Conservation (phyloP, 1,139 yeast genomes). For the Candida gigantensis region DNA sequence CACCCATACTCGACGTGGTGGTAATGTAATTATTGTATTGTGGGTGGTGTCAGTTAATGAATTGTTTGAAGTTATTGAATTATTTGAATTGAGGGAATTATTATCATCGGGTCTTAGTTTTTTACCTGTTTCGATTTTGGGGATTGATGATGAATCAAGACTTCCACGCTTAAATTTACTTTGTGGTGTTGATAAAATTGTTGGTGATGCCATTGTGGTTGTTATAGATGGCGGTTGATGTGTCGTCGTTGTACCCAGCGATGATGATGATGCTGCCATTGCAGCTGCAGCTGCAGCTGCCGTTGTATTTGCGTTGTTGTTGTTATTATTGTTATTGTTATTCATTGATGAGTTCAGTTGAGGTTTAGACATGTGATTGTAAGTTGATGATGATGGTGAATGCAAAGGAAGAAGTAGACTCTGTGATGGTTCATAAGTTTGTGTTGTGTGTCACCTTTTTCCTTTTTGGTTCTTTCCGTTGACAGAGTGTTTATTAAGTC, state of each 20-base stretch:
- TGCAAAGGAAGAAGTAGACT: too few relatives aligned
- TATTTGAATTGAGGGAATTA: slow-evolving; percentile 4
- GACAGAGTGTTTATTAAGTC: too few relatives aligned
- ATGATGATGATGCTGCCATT: slow-evolving; percentile 2
- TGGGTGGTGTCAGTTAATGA: slow-evolving; percentile 3
- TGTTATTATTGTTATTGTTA: too few relatives aligned
- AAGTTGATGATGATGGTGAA: not conserved
- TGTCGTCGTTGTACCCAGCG: too few relatives aligned
- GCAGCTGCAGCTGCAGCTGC: slow-evolving; percentile 4
- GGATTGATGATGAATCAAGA: slow-evolving; percentile 3
- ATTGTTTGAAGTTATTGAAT: slow-evolving; percentile 7
- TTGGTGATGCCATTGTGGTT: slow-evolving; percentile 1
- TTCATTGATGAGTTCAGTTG: slow-evolving; percentile 10
- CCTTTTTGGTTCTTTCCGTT: too few relatives aligned
- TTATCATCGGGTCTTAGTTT: not conserved
- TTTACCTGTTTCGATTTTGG: slow-evolving; percentile 9
- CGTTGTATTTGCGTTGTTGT: not conserved
- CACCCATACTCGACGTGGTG: slow-evolving; percentile 61
- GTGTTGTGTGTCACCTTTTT: too few relatives aligned
- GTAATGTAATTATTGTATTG: slow-evolving; percentile 17
- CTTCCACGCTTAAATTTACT: slow-evolving; percentile 1
- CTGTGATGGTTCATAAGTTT: too few relatives aligned
- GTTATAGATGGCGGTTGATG: slow-evolving; percentile 1
- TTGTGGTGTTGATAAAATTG: slow-evolving; percentile 1
- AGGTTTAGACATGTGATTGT: not conserved